Evolutionary conservation across 352 stramenopile species (phyloP).

Genomic region (Globisporangium parvum): DNA sequence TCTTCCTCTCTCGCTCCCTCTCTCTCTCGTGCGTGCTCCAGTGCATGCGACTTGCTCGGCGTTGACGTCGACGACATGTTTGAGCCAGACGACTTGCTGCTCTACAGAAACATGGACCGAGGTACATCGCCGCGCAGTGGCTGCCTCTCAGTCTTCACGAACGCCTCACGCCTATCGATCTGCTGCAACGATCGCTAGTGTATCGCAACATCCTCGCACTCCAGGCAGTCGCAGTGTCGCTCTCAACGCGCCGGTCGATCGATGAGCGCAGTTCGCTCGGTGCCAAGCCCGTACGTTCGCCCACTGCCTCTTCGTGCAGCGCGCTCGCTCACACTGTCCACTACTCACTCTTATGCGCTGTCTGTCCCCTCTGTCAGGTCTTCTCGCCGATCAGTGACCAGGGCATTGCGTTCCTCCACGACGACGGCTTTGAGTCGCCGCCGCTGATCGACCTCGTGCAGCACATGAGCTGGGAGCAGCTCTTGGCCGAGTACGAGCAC

Average conservation of each 20-base stretch:
- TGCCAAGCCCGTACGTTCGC: constrained; percentile 16
- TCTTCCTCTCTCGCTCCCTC: not conserved
- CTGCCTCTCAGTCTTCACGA: no score
- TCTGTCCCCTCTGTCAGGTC: constrained; percentile 6
- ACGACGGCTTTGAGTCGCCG: constrained; percentile 36
- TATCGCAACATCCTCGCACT: constrained; percentile 76
- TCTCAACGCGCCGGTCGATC: constrained; percentile 73
- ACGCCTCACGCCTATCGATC: not conserved
- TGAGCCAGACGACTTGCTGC: constrained; percentile 63
- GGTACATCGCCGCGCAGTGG: constrained; percentile 21
- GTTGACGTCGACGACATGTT: constrained; percentile 60
- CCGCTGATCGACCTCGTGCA: constrained; percentile 41
- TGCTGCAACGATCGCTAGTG: constrained; percentile 24
- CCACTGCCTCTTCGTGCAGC: not conserved
- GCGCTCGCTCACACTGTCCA: not conserved
- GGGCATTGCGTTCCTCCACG: constrained; percentile 30
- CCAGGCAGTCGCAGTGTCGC: constrained; percentile 61
- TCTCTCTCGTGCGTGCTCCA: constrained; percentile 11
- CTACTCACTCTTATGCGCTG: not conserved
- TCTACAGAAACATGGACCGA: constrained; percentile 54
- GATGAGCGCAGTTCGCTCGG: constrained; percentile 67
- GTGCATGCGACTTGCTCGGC: constrained; percentile 60
- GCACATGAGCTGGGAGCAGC: constrained; percentile 50
- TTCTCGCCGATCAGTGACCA: constrained; percentile 43
- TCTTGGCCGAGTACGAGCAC: constrained; percentile 64